Evolutionary conservation across 2,329 filamentous ascomycete species (phyloP).

Genomic region (Biscogniauxia sp.): DNA sequence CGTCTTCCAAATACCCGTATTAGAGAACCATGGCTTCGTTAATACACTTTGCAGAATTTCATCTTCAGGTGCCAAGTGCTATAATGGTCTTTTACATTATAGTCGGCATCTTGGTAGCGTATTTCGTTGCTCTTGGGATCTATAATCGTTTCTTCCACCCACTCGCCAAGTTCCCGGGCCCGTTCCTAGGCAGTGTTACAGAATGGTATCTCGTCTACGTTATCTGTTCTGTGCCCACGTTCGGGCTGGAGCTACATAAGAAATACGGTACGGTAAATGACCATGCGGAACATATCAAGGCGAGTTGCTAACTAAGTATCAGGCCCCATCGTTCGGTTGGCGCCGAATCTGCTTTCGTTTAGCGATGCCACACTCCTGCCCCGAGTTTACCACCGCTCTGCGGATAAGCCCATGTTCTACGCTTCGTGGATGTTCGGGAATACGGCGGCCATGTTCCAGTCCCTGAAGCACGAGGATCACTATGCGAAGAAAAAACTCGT

Average conservation of each 20-base stretch:
- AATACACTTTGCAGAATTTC: no score
- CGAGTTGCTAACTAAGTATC: background rate
- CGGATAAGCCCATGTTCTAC: conserved; percentile 2
- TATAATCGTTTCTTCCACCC: background rate
- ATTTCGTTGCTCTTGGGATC: background rate
- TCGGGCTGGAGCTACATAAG: conserved; percentile 1
- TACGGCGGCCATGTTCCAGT: conserved; percentile 5
- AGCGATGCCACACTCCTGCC: conserved; percentile 5
- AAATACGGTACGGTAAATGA: background rate
- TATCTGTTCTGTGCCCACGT: background rate
- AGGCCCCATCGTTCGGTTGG: conserved; percentile 3
- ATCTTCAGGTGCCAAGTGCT: background rate
- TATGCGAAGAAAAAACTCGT: conserved; percentile 4
- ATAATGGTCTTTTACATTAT: background rate
- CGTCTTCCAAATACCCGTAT: no score
- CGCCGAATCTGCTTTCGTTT: conserved; percentile 2
- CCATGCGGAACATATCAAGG: background rate
- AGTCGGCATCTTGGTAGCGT: background rate
- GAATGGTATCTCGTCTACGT: background rate
- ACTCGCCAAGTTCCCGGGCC: background rate
- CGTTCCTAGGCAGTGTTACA: background rate
- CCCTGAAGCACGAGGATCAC: conserved; percentile 2
- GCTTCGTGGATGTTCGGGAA: conserved; percentile 5
- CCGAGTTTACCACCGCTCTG: background rate
- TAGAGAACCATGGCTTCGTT: no score